These are phyloP conservation scores for Puya raimondii DNA, from an alignment of 176 grass and related monocot genomes.

Conservation along the genomic window DNA sequence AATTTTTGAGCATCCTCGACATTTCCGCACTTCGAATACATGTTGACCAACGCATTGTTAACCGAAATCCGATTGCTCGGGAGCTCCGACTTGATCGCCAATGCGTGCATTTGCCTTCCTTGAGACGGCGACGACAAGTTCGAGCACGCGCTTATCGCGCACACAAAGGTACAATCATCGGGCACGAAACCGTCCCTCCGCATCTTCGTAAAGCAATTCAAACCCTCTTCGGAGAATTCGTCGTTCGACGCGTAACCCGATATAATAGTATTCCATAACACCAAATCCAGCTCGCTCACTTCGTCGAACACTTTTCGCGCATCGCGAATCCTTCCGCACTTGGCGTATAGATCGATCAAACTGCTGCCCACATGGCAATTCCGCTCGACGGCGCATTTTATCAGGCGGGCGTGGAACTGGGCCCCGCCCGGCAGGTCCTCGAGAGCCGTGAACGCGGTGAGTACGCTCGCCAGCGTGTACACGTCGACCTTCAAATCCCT, in stretches of 20 bases:
- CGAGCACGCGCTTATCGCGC: constrained; percentile 32
- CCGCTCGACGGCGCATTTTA: constrained; percentile 15
- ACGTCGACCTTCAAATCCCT: constrained; percentile 22
- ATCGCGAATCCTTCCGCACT: constrained; percentile 23
- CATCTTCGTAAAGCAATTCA: constrained; percentile 25
- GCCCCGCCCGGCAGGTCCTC: constrained; percentile 19
- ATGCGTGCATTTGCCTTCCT: constrained; percentile 35
- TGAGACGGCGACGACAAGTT: constrained; percentile 35
- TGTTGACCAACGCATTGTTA: constrained; percentile 27
- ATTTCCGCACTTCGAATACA: constrained; percentile 36
- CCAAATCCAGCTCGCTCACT: constrained; percentile 29
- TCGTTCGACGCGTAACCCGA: constrained; percentile 29
- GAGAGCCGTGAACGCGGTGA: constrained; percentile 26
- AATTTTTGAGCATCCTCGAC: constrained; percentile 22
- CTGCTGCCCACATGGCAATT: constrained; percentile 31
- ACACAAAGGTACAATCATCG: constrained; percentile 42
- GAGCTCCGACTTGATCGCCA: constrained; percentile 33
- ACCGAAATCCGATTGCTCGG: constrained; percentile 27
- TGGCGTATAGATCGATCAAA: constrained; percentile 35
- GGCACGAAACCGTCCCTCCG: constrained; percentile 27
- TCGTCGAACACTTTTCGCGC: constrained; percentile 28
- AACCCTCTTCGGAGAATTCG: constrained; percentile 29
- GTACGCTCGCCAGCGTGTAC: constrained; percentile 32
- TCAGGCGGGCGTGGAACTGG: constrained; percentile 27
- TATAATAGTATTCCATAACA: constrained; percentile 45